Conservation (phyloP, 257 asterid species). For the Oldenlandia corymbosa region DNA sequence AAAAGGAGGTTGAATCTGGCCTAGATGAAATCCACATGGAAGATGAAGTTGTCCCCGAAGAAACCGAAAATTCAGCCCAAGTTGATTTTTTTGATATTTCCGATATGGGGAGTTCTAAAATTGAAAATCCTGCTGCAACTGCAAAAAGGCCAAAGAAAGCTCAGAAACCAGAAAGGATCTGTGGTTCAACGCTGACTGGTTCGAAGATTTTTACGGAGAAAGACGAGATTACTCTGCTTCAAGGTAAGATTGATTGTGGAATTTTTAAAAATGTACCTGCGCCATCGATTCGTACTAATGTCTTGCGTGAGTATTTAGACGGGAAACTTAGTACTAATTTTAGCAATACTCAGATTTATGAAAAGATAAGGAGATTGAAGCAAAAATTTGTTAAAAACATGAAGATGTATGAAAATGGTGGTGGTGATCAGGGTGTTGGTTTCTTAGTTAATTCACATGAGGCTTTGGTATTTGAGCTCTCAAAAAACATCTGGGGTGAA, state of each 20-base stretch:
- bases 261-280: background rate
- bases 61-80: background rate
- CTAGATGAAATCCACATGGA: background rate
- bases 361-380: background rate
- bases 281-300: background rate
- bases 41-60: no score
- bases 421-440: background rate
- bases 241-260: background rate
- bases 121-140: background rate
- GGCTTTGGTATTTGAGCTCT: background rate
- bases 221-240: background rate
- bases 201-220: background rate
- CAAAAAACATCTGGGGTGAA: background rate
- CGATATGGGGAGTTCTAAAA: background rate
- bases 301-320: background rate
- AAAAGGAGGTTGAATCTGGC: background rate
- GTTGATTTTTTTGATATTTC: no score
- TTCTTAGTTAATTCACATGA: background rate
- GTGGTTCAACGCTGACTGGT: background rate
- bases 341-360: background rate
- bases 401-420: background rate
- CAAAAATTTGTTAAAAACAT: background rate
- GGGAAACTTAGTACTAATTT: background rate
- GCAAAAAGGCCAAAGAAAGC: background rate
- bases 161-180: background rate